phyloP scores from a whole-genome alignment of 306 rosid species.

The Leucaena leucocephala region DNA sequence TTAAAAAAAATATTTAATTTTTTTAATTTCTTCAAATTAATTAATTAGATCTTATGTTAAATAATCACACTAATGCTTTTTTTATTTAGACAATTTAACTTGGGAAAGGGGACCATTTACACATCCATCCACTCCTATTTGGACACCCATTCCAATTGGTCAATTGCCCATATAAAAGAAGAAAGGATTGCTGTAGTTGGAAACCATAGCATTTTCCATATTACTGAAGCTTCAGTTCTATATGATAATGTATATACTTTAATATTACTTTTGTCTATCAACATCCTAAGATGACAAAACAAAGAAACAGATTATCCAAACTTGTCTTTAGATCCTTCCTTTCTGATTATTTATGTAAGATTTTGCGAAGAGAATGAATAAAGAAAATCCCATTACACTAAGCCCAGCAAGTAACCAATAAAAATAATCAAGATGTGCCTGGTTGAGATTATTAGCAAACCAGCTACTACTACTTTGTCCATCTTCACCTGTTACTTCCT shows the following conservation, averaged over 20 bases:
- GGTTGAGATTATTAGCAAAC: not conserved
- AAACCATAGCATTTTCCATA: not conserved
- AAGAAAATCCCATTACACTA: not conserved
- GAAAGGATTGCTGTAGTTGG: not conserved
- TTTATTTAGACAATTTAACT: too few species aligned
- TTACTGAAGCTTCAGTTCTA: not conserved
- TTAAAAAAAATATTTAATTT: too few species aligned
- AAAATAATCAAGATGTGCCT: conserved; percentile 20
- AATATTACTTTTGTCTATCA: not conserved
- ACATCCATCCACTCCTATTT: not conserved
- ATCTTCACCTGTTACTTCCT: not conserved
- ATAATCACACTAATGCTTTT: too few species aligned
- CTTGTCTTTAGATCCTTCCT: not conserved
- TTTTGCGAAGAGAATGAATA: not conserved
- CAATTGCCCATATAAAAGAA: not conserved
- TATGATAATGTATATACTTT: not conserved
- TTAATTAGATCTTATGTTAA: too few species aligned
- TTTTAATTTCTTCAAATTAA: too few species aligned
- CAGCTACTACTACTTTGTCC: not conserved
- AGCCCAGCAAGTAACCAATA: conserved; percentile 1
- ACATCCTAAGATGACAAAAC: not conserved
- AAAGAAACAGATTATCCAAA: not conserved
- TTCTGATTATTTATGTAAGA: not conserved
- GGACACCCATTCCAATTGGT: not conserved
- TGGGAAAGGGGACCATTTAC: too few species aligned